These are phyloP conservation scores for Penicillium salamii DNA, from an alignment of 495 filamentous ascomycete genomes.

Conservation along the genomic window DNA sequence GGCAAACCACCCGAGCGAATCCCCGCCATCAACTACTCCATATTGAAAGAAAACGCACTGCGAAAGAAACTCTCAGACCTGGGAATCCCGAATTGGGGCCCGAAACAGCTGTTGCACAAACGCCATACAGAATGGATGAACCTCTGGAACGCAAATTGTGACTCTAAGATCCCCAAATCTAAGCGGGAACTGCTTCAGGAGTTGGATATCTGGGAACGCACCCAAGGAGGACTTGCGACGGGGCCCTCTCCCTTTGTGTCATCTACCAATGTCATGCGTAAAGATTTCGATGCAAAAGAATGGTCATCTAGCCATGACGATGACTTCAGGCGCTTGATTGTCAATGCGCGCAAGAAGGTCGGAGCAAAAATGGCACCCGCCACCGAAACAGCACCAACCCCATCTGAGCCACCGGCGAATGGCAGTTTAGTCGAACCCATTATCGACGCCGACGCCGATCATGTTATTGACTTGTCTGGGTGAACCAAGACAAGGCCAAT, in stretches of 20 bases:
- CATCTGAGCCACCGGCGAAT: background rate
- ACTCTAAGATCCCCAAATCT: constrained; percentile 67
- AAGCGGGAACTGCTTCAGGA: constrained; percentile 73
- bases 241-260: constrained; percentile 16
- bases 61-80: constrained; percentile 78
- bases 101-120: constrained; percentile 63
- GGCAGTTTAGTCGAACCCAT: background rate
- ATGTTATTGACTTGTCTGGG: constrained; percentile 1
- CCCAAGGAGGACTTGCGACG: constrained; percentile 49
- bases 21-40: constrained; percentile 73
- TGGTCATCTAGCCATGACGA: constrained; percentile 71
- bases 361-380: constrained; percentile 30
- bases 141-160: constrained; percentile 94
- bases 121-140: constrained; percentile 94
- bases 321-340: constrained; percentile 75
- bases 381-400: constrained; percentile 14
- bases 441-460: background rate
- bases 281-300: constrained; percentile 75
- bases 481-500: constrained; percentile 3
- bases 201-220: constrained; percentile 80
- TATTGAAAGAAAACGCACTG: constrained; percentile 72
- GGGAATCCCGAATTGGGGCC: constrained; percentile 72
- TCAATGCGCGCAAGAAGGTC: constrained; percentile 56
- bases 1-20: constrained; percentile 55
- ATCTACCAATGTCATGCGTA: constrained; percentile 58